Evolutionary conservation across 148 eudicot species (phyloP).

Genomic region (Fagopyrum homotropicum): DNA sequence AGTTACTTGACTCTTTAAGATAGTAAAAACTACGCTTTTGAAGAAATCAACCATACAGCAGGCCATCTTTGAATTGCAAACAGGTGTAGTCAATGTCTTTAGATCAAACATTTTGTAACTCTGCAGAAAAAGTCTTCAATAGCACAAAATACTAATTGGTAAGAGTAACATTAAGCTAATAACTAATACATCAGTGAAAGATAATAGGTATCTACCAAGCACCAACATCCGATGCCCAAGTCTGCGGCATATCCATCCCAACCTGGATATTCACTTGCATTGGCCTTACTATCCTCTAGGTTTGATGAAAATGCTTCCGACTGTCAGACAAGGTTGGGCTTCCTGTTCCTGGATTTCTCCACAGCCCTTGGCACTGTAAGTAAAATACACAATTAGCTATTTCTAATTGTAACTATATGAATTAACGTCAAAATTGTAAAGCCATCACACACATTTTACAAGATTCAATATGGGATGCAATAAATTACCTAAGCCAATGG

Average conservation of each 20-base stretch:
- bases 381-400: not conserved
- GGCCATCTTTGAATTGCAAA: too few relatives aligned
- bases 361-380: constrained; percentile 33
- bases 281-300: not conserved
- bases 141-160: not conserved
- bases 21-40: too few relatives aligned
- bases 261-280: too few relatives aligned
- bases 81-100: not conserved
- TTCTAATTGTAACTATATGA: not conserved
- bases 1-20: too few relatives aligned
- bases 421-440: not conserved
- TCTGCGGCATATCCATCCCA: not conserved
- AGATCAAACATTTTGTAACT: not conserved
- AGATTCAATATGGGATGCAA: not conserved
- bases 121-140: not conserved
- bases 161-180: not conserved
- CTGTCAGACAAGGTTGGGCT: constrained; percentile 7
- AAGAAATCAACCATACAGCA: too few relatives aligned
- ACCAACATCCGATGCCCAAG: not conserved
- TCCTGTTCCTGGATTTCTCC: constrained; percentile 24
- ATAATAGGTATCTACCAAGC: not conserved
- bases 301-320: not conserved
- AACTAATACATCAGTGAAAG: not conserved
- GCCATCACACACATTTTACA: not conserved
- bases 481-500: constrained; percentile 23